These are phyloP conservation scores for Kandelia obovata DNA, from an alignment of 345 rosid genomes.

Conservation along the genomic window DNA sequence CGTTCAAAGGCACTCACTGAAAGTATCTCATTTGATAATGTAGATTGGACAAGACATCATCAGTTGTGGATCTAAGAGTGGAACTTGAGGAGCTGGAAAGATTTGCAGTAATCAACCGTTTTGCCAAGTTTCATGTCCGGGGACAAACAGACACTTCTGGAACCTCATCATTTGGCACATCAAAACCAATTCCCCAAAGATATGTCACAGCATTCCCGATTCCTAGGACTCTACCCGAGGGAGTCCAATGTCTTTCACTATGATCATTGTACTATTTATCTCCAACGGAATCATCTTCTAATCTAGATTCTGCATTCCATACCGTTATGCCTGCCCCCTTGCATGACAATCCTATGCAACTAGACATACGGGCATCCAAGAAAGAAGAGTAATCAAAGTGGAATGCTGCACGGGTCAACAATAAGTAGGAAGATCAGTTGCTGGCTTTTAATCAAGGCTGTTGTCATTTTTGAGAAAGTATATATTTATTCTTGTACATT, in stretches of 20 bases:
- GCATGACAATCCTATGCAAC: conserved; percentile 12
- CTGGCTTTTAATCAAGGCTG: conserved; percentile 23
- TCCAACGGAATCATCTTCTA: conserved; percentile 20
- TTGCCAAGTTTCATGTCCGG: conserved; percentile 80
- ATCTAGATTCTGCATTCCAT: conserved; percentile 25
- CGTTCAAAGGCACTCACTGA: background rate
- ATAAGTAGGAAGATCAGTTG: conserved; percentile 18
- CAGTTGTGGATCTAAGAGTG: conserved; percentile 61
- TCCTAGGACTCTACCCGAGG: conserved; percentile 80
- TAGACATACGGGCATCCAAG: conserved; percentile 17
- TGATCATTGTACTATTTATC: conserved; percentile 36
- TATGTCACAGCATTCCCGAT: conserved; percentile 69
- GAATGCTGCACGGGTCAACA: conserved; percentile 20
- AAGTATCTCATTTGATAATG: conserved; percentile 15
- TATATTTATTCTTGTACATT: conserved; percentile 39
- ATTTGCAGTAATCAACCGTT: conserved; percentile 77
- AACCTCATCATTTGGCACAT: conserved; percentile 40
- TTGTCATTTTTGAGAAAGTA: conserved; percentile 38
- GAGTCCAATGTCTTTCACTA: conserved; percentile 84
- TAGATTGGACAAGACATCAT: conserved; percentile 71
- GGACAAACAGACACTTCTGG: conserved; percentile 46
- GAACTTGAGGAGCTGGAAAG: conserved; percentile 78
- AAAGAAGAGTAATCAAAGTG: conserved; percentile 22
- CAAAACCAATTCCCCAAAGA: conserved; percentile 55
- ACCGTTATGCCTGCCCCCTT: background rate